A percentile compares a stretch with the other conserved stretches of the same genome.
phyloP scores from a whole-genome alignment of 306 rosid genomes.

The Adenanthera pavonina region DNA sequence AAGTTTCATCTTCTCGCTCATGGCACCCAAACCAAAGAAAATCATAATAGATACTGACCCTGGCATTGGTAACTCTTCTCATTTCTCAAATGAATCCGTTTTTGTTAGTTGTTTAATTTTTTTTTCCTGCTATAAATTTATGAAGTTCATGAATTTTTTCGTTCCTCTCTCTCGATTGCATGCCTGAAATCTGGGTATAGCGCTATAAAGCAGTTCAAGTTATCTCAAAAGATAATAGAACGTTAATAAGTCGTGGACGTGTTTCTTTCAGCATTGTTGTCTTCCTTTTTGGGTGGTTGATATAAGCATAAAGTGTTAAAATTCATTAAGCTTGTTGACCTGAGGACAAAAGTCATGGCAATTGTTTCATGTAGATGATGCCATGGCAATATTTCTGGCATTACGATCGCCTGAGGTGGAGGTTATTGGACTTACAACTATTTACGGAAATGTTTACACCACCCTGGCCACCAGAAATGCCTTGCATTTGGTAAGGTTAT shows the following conservation, averaged over 20 bases:
- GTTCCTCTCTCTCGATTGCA: not conserved
- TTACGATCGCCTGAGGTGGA: constrained; percentile 75
- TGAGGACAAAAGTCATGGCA: constrained; percentile 14
- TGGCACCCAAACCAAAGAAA: constrained; percentile 73
- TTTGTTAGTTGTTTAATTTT: not conserved
- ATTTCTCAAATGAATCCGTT: not conserved
- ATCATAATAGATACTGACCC: constrained; percentile 96
- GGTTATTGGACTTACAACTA: constrained; percentile 89
- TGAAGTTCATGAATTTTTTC: not conserved
- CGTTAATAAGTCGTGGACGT: not conserved
- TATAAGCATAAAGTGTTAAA: not conserved
- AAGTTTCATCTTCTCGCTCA: constrained; percentile 28
- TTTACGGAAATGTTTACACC: constrained; percentile 88
- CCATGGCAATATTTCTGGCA: constrained; percentile 92
- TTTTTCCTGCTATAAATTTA: not conserved
- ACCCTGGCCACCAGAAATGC: constrained; percentile 93
- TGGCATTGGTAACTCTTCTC: constrained; percentile 69
- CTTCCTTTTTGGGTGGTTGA: constrained; percentile 1
- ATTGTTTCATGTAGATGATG: constrained; percentile 68
- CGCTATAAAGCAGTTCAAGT: too few species aligned
- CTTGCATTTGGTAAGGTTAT: constrained; percentile 77
- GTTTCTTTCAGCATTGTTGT: not conserved
- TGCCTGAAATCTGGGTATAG: not conserved
- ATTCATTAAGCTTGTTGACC: constrained; percentile 33
- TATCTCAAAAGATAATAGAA: too few species aligned